Evolutionary conservation across 1,139 yeast species (phyloP).

Genomic region (Candida sanyaensis): DNA sequence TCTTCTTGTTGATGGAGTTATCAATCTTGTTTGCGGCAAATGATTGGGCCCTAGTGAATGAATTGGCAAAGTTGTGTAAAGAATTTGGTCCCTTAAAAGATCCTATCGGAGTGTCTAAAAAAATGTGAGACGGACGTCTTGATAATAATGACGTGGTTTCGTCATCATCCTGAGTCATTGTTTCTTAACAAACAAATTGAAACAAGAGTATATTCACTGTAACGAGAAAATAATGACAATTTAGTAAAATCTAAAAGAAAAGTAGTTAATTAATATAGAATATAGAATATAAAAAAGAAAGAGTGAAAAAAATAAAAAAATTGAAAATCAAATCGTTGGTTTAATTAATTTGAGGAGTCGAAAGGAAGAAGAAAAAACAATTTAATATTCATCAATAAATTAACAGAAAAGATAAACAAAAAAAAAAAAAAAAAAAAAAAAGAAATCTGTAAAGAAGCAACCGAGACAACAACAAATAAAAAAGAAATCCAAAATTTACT

Average conservation of each 20-base stretch:
- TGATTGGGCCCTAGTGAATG: conserved; percentile 50
- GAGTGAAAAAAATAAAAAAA: no score
- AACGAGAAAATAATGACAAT: no score
- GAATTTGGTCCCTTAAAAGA: conserved; percentile 51
- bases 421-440: no score
- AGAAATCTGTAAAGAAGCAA: no score
- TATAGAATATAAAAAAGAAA: background rate
- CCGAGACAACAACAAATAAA: background rate
- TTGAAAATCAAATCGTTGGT: no score
- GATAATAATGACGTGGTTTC: conserved; percentile 10
- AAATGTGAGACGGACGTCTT: conserved; percentile 28
- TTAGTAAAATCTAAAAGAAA: background rate
- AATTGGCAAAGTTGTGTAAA: conserved; percentile 48
- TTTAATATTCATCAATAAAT: no score
- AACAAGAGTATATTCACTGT: no score
- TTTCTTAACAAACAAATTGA: background rate
- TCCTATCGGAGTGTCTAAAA: conserved; percentile 44
- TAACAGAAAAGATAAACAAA: background rate
- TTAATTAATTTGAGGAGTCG: no score
- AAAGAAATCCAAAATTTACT: background rate
- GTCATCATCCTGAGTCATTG: conserved; percentile 10
- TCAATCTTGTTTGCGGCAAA: conserved; percentile 48
- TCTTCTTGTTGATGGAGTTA: conserved; percentile 42
- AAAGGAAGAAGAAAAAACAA: no score
- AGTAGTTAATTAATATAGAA: background rate